Evolutionary conservation across 768 basidiomycete genomes (phyloP).

Genomic region (Lentinula guzmanii): DNA sequence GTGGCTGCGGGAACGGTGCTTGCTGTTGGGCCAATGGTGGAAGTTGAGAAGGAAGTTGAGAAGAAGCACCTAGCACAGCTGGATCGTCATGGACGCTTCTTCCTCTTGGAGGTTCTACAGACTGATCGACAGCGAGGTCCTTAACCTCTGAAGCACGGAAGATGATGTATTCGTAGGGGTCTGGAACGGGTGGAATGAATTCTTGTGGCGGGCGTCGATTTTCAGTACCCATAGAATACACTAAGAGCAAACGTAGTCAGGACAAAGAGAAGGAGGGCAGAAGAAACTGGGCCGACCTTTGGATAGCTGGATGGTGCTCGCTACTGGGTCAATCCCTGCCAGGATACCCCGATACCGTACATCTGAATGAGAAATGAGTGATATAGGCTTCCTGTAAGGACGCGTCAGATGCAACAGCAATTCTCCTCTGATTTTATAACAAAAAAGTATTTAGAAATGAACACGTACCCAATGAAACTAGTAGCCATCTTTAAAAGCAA

Average conservation of each 20-base stretch:
- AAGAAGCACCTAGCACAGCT: constrained; percentile 70
- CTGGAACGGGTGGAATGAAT: constrained; percentile 78
- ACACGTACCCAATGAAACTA: constrained; percentile 67
- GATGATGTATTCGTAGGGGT: constrained; percentile 85
- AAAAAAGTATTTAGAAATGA: background rate
- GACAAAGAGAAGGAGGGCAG: background rate
- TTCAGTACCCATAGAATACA: constrained; percentile 88
- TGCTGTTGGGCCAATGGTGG: constrained; percentile 22
- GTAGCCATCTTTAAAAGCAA: constrained; percentile 44
- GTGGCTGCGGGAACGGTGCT: constrained; percentile 14
- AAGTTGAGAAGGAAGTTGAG: constrained; percentile 9
- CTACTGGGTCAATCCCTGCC: constrained; percentile 79
- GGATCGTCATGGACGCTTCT: constrained; percentile 79
- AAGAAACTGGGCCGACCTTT: constrained; percentile 49
- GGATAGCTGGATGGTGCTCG: constrained; percentile 82
- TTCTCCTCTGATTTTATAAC: background rate
- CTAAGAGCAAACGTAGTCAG: constrained; percentile 24
- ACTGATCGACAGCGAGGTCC: constrained; percentile 70
- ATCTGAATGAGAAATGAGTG: constrained; percentile 87
- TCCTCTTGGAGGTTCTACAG: constrained; percentile 39
- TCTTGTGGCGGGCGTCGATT: constrained; percentile 68
- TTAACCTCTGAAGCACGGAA: constrained; percentile 90
- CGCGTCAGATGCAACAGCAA: background rate
- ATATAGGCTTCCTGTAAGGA: constrained; percentile 68
- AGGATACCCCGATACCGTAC: constrained; percentile 86